A percentile compares a stretch with the other conserved stretches of the same genome.
These are phyloP conservation scores for Debaryomyces sp. DNA, from an alignment of 1,139 yeast genomes.

Conservation along the genomic window DNA sequence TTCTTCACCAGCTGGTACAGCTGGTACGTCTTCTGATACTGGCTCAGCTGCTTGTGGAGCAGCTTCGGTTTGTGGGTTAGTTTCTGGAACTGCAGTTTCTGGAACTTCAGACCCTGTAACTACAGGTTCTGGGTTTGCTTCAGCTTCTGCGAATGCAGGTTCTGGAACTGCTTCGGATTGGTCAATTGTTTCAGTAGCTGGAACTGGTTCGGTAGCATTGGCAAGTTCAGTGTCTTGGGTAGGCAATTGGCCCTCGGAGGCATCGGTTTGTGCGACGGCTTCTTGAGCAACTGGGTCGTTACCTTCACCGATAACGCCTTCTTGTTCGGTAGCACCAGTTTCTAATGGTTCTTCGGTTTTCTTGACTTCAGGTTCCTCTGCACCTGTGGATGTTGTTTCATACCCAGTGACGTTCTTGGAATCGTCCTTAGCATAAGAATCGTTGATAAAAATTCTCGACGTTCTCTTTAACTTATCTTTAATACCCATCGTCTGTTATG, in stretches of 20 bases:
- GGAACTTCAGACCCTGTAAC: slow-evolving; percentile 9
- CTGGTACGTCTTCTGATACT: neutral
- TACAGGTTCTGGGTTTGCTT: slow-evolving; percentile 11
- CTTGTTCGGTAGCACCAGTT: slow-evolving; percentile 5
- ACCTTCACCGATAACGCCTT: slow-evolving; percentile 13
- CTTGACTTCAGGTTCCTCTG: slow-evolving; percentile 13
- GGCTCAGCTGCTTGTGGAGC: neutral
- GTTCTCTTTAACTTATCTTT: slow-evolving; percentile 51
- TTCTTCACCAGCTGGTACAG: neutral
- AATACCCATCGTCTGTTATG: slow-evolving; percentile 36
- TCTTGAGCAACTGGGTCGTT: slow-evolving; percentile 12
- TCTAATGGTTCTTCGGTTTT: slow-evolving; percentile 12
- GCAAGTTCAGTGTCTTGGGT: slow-evolving; percentile 17
- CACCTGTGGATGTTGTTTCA: slow-evolving; percentile 15
- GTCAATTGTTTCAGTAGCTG: neutral
- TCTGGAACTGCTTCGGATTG: neutral
- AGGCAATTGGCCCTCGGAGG: slow-evolving; percentile 11
- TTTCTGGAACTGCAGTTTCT: neutral
- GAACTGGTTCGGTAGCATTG: slow-evolving; percentile 15
- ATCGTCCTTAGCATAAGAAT: slow-evolving; percentile 23
- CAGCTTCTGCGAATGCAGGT: slow-evolving; percentile 10
- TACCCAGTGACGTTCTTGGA: slow-evolving; percentile 12
- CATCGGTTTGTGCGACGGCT: neutral
- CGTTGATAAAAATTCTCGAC: slow-evolving; percentile 41
- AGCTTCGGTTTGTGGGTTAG: neutral